These are phyloP conservation scores for Saturnispora mendoncae DNA, from an alignment of 805 yeast species.

Conservation along the genomic window DNA sequence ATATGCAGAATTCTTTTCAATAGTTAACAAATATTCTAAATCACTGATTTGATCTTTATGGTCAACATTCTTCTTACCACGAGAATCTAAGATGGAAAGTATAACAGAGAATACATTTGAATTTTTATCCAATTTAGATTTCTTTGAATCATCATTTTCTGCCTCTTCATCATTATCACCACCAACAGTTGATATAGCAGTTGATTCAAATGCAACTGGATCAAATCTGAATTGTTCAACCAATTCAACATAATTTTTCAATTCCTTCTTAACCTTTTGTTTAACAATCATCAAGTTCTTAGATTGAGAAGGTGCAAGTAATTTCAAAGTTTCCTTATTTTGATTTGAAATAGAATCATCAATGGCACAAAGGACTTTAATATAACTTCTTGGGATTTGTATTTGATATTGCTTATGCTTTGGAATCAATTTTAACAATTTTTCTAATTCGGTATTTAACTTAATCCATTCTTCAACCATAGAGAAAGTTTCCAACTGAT, in stretches of 20 bases:
- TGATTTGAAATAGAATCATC: conserved; percentile 55
- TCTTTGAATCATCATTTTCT: conserved; percentile 11
- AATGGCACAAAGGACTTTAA: conserved; percentile 59
- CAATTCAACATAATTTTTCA: conserved; percentile 56
- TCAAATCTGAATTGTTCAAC: conserved; percentile 52
- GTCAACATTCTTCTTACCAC: conserved; percentile 95
- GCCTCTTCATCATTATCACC: background rate
- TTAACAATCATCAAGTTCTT: conserved; percentile 79
- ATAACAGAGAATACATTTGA: conserved; percentile 60
- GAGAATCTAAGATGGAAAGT: conserved; percentile 68
- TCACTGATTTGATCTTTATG: conserved; percentile 64
- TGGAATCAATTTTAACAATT: conserved; percentile 53
- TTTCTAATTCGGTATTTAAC: conserved; percentile 71
- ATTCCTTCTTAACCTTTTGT: conserved; percentile 79
- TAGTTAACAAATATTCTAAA: conserved; percentile 54
- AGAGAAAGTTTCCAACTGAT: conserved; percentile 59
- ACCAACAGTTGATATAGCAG: background rate
- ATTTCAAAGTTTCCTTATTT: conserved; percentile 44
- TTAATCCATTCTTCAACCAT: conserved; percentile 72
- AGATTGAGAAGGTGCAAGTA: conserved; percentile 72
- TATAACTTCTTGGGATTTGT: conserved; percentile 62
- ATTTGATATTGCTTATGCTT: conserved; percentile 71
- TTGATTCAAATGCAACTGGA: conserved; percentile 61
- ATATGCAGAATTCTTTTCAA: conserved; percentile 49
- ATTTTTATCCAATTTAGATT: conserved; percentile 24